Percentiles rank a stretch among this genome's conserved stretches.
phyloP scores from a whole-genome alignment of 2,329 filamentous ascomycete genomes.

The Aspergillus carbonarius region DNA sequence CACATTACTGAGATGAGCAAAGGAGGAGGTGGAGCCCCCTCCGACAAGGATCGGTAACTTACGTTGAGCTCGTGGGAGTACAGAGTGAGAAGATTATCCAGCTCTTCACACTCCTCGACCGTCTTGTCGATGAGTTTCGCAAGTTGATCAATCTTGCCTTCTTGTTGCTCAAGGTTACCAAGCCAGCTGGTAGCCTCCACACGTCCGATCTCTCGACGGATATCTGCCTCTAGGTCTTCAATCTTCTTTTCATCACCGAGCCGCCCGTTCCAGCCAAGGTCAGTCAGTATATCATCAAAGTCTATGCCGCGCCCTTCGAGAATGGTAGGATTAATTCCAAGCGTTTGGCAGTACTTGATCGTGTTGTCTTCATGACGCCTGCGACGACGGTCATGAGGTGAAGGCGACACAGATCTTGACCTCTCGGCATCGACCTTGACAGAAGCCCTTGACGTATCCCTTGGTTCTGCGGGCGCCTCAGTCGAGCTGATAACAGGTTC shows the following conservation, averaged over 20 bases:
- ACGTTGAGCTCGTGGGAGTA: slow-evolving; percentile 93
- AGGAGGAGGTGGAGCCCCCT: neutral
- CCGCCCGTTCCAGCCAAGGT: slow-evolving; percentile 84
- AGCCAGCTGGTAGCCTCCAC: slow-evolving; percentile 93
- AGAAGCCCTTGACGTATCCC: slow-evolving; percentile 24
- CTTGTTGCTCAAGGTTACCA: slow-evolving; percentile 76
- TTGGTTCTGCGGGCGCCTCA: slow-evolving; percentile 19
- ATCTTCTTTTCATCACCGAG: slow-evolving; percentile 72
- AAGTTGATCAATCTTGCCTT: slow-evolving; percentile 84
- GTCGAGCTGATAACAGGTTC: slow-evolving; percentile 29
- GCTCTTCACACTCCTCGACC: slow-evolving; percentile 92
- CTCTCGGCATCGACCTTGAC: slow-evolving; percentile 24
- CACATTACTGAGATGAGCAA: slow-evolving; percentile 2
- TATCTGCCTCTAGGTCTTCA: slow-evolving; percentile 76
- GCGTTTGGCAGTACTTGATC: slow-evolving; percentile 70
- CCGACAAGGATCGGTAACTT: slow-evolving; percentile 39
- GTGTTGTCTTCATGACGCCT: slow-evolving; percentile 71
- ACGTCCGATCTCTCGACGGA: slow-evolving; percentile 84
- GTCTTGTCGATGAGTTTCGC: slow-evolving; percentile 82
- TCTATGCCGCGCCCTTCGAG: slow-evolving; percentile 74
- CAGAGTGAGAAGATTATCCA: slow-evolving; percentile 89
- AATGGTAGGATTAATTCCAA: slow-evolving; percentile 76
- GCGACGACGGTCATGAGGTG: slow-evolving; percentile 54
- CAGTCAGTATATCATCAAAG: slow-evolving; percentile 77
- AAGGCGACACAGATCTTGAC: slow-evolving; percentile 36